Evolutionary conservation across 1,284 basidiomycete genomes (phyloP).

Genomic region (Takashimella koratensis): DNA sequence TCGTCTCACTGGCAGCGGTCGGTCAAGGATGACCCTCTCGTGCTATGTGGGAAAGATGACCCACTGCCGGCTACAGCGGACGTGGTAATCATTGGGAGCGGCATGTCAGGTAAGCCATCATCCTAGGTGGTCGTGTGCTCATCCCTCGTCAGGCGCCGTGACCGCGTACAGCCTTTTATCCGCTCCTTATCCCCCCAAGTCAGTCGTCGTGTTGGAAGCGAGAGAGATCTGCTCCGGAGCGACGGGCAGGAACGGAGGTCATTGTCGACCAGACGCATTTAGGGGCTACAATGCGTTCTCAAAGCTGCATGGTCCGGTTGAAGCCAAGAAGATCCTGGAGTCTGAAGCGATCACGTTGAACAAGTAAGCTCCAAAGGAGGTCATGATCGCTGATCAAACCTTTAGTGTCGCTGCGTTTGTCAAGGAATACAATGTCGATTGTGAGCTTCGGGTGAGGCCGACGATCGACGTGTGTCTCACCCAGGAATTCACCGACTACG

Average conservation of each 20-base stretch:
- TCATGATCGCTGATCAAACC: neutral
- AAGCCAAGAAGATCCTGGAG: conserved; percentile 24
- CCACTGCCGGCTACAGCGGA: conserved; percentile 22
- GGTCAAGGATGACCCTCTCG: conserved; percentile 19
- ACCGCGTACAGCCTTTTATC: conserved; percentile 22
- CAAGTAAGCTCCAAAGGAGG: neutral
- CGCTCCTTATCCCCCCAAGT: conserved; percentile 15
- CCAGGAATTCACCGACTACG: conserved; percentile 28
- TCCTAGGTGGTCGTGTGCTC: neutral
- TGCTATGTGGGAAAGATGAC: conserved; percentile 16
- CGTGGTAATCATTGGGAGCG: conserved; percentile 33
- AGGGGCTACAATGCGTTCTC: conserved; percentile 24
- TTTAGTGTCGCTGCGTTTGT: conserved; percentile 23
- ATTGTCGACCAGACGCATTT: conserved; percentile 33
- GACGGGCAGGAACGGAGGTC: conserved; percentile 31
- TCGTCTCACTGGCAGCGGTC: conserved; percentile 24
- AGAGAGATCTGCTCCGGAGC: conserved; percentile 32
- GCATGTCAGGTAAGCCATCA: conserved; percentile 9
- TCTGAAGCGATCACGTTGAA: conserved; percentile 24
- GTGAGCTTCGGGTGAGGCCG: conserved; percentile 32
- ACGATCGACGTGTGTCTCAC: conserved; percentile 38
- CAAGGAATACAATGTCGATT: conserved; percentile 27
- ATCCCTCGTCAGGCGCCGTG: conserved; percentile 20
- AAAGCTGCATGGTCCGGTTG: conserved; percentile 15
- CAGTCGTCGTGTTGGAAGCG: conserved; percentile 34